A percentile compares a stretch with the other conserved stretches of the same genome.
phyloP scores from a whole-genome alignment of 2,329 filamentous ascomycete genomes.

The Waltergamsia citrina region DNA sequence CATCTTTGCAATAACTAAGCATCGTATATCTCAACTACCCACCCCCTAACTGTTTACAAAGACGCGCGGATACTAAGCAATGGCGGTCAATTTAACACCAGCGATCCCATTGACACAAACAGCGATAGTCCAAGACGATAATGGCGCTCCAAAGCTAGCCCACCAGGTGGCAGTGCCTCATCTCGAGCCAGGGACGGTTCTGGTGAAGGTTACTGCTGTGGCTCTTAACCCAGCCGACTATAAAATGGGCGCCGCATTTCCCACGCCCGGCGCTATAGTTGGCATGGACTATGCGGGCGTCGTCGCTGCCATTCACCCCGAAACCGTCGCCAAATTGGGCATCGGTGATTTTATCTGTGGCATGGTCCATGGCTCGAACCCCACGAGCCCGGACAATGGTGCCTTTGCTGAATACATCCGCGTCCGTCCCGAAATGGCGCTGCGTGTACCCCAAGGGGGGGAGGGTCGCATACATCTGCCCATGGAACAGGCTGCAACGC shows the following conservation, averaged over 20 bases:
- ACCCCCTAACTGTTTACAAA: no score
- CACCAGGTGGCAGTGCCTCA: no score
- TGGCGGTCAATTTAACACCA: no score
- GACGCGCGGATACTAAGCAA: no score
- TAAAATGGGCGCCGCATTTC: conserved; percentile 18
- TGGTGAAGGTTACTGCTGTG: conserved; percentile 16
- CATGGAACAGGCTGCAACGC: no score
- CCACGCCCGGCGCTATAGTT: conserved; percentile 15
- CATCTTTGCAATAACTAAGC: no score
- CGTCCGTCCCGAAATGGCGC: conserved; percentile 9
- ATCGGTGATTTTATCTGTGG: conserved; percentile 17
- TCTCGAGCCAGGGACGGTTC: neutral
- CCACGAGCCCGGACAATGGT: conserved; percentile 10
- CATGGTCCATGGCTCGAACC: conserved; percentile 12
- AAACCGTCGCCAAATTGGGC: conserved; percentile 5
- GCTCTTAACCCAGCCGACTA: conserved; percentile 25
- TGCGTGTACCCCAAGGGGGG: conserved; percentile 10
- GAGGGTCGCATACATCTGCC: no score
- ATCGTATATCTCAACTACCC: no score
- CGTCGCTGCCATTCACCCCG: conserved; percentile 15
- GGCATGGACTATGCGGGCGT: conserved; percentile 24
- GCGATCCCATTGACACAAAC: no score
- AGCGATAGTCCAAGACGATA: no score
- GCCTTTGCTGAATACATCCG: conserved; percentile 19
- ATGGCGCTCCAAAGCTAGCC: no score